Evolutionary conservation across 768 basidiomycete genomes (phyloP), one percentile per base, ranked within the genome.

Genomic region (Rhodotorula taiwanensis): DNA sequence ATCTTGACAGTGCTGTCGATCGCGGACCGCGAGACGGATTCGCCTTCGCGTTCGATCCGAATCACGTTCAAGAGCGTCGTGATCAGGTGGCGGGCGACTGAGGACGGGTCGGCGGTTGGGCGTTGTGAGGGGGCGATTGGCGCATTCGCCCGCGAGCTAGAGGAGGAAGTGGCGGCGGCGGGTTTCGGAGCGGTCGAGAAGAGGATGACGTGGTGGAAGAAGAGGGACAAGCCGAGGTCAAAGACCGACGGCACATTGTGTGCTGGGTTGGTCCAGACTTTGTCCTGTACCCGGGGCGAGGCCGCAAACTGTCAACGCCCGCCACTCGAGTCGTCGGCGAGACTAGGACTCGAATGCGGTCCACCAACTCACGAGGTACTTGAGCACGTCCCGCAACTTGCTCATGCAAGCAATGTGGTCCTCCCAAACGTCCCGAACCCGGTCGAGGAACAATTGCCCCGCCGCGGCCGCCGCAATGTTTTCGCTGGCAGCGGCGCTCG

Each of bases 401-500:
- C 81, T 79, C 88, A 97, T 89, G 74, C 85, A 89, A 16, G 85
- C 84, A 8, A 80, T 84, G 76, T 99, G 95, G 74, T 97, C 91
- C 58, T 93, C 88, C 93, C 95, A 98, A 0, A 94, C 87, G 34
- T 82, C 81, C 73, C 83, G 83, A 57, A 95, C 66, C 33, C 87
- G 86, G 72, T 88, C 92, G 74, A 98, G 76, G 59, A 98, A 80
- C 56, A 84, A 76, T 73, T 97, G 93, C 0, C 86, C 88, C 73
- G 92, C 90, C 71, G 87, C 84, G 49, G 71, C 70, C 25, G 62
- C 52, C 34, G 71, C 62, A 10, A 69, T 56, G 56, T 64, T 69
- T 41, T 58, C 66, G 31, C 49, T 64, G 41, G 58, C 50, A 15
- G 39, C 36, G 1, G 23, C 55, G 39, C 42, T 34, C 43, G 41